A percentile compares a stretch with the other conserved stretches of the same genome.
Conservation (phyloP, 345 rosid genomes). For the Eucalyptus fibrosa region DNA sequence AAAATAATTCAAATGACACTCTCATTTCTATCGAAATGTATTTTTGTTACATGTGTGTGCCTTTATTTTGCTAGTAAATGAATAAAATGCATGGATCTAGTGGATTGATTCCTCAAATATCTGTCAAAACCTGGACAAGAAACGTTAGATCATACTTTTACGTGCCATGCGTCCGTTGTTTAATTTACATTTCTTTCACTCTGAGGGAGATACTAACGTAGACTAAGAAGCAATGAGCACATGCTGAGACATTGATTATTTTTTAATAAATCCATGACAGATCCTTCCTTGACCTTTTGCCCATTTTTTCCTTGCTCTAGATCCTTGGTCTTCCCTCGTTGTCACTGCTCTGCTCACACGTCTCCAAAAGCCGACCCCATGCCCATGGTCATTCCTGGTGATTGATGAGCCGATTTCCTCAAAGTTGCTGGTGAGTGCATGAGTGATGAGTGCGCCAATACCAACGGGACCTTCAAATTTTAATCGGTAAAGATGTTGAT, state of each 20-base stretch:
- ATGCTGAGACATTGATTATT: no score
- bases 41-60: neutral
- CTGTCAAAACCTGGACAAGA: neutral
- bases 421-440: no score
- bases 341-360: neutral
- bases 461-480: no score
- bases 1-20: no score
- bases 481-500: no score
- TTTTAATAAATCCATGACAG: neutral
- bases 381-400: neutral
- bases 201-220: neutral
- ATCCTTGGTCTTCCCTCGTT: neutral
- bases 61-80: neutral
- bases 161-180: fast-evolving
- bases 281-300: neutral
- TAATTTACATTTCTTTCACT: neutral
- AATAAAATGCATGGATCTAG: neutral
- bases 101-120: neutral
- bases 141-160: no score
- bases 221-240: neutral
- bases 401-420: no score
- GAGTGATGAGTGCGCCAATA: no score
- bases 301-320: neutral
- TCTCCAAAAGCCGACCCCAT: neutral
- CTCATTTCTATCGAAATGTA: no score